phyloP scores from a whole-genome alignment of 2,329 filamentous ascomycete species.

The Neofusicoccum ribis region DNA sequence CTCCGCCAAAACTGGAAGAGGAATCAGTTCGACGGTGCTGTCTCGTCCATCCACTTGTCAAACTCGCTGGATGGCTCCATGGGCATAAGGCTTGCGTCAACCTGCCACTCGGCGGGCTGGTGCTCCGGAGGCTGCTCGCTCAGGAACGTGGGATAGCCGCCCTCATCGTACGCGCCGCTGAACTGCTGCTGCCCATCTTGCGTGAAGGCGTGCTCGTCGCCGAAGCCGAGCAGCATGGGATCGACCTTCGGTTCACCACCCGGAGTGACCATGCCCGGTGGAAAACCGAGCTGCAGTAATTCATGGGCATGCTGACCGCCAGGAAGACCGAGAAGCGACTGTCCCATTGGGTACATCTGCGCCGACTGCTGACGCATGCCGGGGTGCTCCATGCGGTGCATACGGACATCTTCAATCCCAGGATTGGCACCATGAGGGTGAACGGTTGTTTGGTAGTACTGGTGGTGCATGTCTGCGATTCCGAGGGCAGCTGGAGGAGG shows the following conservation, averaged over 20 bases:
- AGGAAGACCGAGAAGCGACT: conserved; percentile 38
- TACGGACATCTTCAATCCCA: conserved; percentile 41
- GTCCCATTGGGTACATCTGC: conserved; percentile 24
- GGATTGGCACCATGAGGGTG: conserved; percentile 40
- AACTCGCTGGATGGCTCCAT: conserved; percentile 46
- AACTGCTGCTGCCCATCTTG: background rate
- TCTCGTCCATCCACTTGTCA: conserved; percentile 47
- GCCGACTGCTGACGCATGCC: background rate
- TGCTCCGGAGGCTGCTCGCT: background rate
- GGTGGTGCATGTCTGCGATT: conserved; percentile 43
- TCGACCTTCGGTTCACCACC: conserved; percentile 31
- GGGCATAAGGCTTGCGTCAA: conserved; percentile 35
- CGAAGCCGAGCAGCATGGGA: conserved; percentile 42
- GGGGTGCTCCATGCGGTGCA: conserved; percentile 40
- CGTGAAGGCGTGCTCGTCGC: background rate
- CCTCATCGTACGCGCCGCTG: background rate
- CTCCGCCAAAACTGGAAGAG: background rate
- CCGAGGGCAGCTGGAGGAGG: conserved; percentile 49
- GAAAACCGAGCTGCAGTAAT: conserved; percentile 33
- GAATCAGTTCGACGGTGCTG: conserved; percentile 1
- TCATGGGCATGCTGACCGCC: conserved; percentile 41
- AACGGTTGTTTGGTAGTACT: conserved; percentile 52
- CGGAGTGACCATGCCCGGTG: background rate
- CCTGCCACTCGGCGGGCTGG: conserved; percentile 37
- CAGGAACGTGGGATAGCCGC: background rate